Conservation (phyloP, 2,329 filamentous ascomycete genomes). For the Pestalotiopsis sp. region DNA sequence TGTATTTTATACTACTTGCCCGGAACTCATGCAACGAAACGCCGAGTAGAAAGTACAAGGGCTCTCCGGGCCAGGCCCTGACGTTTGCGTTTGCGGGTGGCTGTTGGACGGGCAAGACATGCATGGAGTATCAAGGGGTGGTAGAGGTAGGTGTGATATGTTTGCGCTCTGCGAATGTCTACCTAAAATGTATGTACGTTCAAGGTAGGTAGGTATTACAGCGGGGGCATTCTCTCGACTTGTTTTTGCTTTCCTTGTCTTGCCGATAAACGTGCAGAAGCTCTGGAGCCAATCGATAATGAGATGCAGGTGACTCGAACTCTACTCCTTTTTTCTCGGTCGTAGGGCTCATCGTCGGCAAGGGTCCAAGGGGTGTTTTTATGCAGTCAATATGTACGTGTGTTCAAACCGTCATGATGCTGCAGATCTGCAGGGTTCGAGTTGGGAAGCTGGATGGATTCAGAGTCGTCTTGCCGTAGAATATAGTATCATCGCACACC, state of each 20-base stretch:
- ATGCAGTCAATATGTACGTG: background rate
- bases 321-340: background rate
- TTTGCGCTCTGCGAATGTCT: no score
- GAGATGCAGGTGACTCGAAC: background rate
- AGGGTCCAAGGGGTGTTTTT: background rate
- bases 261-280: slow-evolving; percentile 9
- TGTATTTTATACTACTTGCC: background rate
- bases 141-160: background rate
- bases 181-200: no score
- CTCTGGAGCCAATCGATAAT: slow-evolving; percentile 2
- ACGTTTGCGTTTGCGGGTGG: background rate
- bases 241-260: background rate
- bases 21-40: background rate
- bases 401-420: background rate
- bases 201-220: background rate
- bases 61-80: no score
- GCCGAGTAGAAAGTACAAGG: background rate
- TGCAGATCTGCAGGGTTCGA: slow-evolving; percentile 1
- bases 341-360: background rate
- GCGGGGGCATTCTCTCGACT: background rate
- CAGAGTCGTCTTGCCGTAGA: background rate
- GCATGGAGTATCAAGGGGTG: background rate
- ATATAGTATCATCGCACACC: background rate
- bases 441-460: slow-evolving; percentile 7
- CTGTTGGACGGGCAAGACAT: background rate